A percentile compares a stretch with the other conserved stretches of the same genome.
These are phyloP conservation scores for Micromonas pusilla DNA, from an alignment of 139 green algal species.

Conservation along the genomic window DNA sequence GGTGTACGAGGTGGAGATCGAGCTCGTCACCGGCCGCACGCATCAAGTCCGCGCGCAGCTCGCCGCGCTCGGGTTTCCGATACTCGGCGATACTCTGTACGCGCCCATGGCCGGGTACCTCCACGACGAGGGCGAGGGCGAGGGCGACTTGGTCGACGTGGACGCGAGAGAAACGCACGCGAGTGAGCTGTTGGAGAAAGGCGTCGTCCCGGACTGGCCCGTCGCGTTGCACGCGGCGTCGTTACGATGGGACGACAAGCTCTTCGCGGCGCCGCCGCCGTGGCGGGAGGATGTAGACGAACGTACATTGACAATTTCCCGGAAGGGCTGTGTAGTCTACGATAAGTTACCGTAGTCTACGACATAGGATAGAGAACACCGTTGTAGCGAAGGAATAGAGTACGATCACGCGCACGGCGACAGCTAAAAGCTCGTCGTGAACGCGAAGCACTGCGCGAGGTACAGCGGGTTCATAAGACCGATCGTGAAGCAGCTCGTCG, in stretches of 20 bases:
- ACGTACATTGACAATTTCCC: too few species aligned
- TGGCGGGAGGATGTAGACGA: neutral
- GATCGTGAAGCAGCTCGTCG: too few species aligned
- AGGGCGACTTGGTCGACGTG: too few species aligned
- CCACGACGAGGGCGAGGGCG: neutral
- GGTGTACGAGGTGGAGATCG: slow-evolving; percentile 11
- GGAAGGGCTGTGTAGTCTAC: too few species aligned
- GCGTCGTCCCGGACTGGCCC: neutral
- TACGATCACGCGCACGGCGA: too few species aligned
- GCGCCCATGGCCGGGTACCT: slow-evolving; percentile 11
- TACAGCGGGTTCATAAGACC: too few species aligned
- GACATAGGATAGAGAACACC: too few species aligned
- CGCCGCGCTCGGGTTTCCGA: neutral
- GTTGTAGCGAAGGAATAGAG: too few species aligned
- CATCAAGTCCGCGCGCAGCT: slow-evolving; percentile 29
- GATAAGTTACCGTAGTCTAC: too few species aligned
- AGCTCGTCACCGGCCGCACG: slow-evolving; percentile 25
- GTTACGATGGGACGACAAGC: neutral
- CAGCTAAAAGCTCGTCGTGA: too few species aligned
- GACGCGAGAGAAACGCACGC: too few species aligned
- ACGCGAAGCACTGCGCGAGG: too few species aligned
- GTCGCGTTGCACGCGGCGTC: neutral
- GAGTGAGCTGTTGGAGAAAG: neutral
- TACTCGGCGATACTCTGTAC: slow-evolving; percentile 35
- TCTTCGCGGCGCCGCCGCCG: neutral